phyloP scores from a whole-genome alignment of 1,139 yeast genomes.

The Yamadazyma mexicana region DNA sequence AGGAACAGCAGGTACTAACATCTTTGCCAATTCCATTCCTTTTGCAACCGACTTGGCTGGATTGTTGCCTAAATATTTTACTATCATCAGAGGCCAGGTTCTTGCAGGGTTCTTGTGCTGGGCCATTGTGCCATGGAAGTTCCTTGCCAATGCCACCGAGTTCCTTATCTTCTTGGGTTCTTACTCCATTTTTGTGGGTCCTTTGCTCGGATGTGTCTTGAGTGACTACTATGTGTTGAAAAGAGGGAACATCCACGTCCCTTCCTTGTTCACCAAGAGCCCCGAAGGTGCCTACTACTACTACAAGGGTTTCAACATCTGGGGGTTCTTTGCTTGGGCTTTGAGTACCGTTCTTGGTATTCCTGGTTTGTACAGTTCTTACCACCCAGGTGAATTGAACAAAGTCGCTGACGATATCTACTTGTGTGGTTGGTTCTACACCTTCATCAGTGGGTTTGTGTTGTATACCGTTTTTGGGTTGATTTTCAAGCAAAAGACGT shows the following conservation, averaged over 20 bases:
- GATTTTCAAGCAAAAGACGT: constrained; percentile 14
- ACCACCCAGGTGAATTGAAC: constrained; percentile 14
- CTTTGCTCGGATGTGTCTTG: constrained; percentile 16
- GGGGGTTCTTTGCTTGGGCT: constrained; percentile 18
- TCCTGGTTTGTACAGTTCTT: constrained; percentile 17
- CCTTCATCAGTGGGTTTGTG: constrained; percentile 15
- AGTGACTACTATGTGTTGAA: constrained; percentile 15
- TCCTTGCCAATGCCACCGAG: constrained; percentile 15
- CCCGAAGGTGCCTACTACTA: constrained; percentile 15
- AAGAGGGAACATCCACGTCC: constrained; percentile 17
- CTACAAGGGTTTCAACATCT: constrained; percentile 16
- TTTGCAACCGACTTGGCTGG: constrained; percentile 18
- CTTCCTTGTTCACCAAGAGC: constrained; percentile 15
- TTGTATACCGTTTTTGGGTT: constrained; percentile 14
- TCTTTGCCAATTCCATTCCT: constrained; percentile 19
- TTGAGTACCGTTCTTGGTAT: constrained; percentile 15
- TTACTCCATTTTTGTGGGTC: constrained; percentile 18
- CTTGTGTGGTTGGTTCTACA: constrained; percentile 17
- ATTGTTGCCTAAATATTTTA: constrained; percentile 16
- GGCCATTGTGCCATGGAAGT: constrained; percentile 19
- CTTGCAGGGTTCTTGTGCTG: constrained; percentile 15
- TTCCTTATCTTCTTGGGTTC: constrained; percentile 17
- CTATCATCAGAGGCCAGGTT: constrained; percentile 17
- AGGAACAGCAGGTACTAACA: constrained; percentile 19
- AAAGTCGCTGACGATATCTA: constrained; percentile 15